Evolutionary conservation across 805 yeast species (phyloP), one percentile per base, ranked within the genome.

Genomic region (Ogataea parapolymorpha): DNA sequence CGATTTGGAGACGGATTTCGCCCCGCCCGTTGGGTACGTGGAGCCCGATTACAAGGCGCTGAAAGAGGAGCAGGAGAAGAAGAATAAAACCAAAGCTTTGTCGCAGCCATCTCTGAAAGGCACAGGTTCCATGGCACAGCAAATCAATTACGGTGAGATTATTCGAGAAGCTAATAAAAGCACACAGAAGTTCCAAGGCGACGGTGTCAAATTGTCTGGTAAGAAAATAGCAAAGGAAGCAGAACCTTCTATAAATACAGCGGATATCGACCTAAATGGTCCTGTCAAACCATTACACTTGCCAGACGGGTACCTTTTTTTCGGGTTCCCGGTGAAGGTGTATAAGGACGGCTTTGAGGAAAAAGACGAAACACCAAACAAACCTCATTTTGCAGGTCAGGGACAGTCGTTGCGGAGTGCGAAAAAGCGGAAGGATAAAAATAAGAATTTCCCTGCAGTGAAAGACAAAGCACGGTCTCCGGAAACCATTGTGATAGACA

Each of bases 1-100:
- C 0, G 99, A 93, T 67, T 71, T 93, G 46, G 95, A 87, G 44
- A 95, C 97, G 0, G 99, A 93, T 59, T 93, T 93, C 68, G 98
- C 97, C 2, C 96, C 99, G 2, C 99, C 99, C 0, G 96, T 91
- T 5, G 99, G 99, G 0, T 93, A 93, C 59, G 96, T 86, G 14
- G 98, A 91, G 59, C 96, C 96, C 1, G 89, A 85, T 48, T 77
- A 77, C 46, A 63, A 70, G 39, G 57, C 51, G 39, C 46, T 48
- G 48, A 59, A 69, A 48, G 70, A 65, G 41, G 77, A 79, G 14
- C 62, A 65, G 32, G 62, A 44, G 20, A 55, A 48, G 29, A 58
- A 59, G 11, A 56, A 62, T n/a, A 63, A 63, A 40, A 65, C 72
- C 7, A 53, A 65, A 10, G 65, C 63, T 6, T 58, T 72, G 23